Base-by-base conservation (phyloP, 192 early-diverging fungal species). In the Kickxella alabastrina region DNA sequence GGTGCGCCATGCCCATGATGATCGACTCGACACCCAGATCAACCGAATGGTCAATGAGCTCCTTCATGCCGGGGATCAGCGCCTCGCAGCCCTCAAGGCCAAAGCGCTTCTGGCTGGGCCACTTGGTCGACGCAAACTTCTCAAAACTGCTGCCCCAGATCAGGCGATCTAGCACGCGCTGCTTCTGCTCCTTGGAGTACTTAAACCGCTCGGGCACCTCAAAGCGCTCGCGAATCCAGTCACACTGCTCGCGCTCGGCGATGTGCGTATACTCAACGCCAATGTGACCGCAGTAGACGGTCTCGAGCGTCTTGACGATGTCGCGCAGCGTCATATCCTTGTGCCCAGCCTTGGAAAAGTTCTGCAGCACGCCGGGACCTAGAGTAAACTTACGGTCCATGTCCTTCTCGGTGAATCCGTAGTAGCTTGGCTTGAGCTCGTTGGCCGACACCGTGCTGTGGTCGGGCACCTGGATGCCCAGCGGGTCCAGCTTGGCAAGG, bases 211-310 rank as follows among this genome's bases (percentile, higher is more conserved):
- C 58, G 35, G 93, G 94, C 35, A 89, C 88, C 79, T 99, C 96
- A 56, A 99, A 80, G 40, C 86, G 85, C 54, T 84, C 74, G 32
- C 93, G 82, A 62, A 99, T 88, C 96, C 96, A 99, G 80, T 99
- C 92, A 78, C 93, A 97, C 68, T 90, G 87, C 26, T 75, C 83
- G 58, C 93, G 88, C 77, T 97, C 94, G 42, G 91, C 87, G 67
- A 99, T 99, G 78, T 99, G 96, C 49, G 92, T 92, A 79, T 97
- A 99, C 75, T 99, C 96, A 53, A 96, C 82, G 72, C 93, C 96
- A 34, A 97, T 85, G n/a, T 88, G 83, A 36, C 91, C 88, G 59
- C 91, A 92, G 76, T 99, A 99, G 39, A 90, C 91, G 42, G 62
- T 69, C 73, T 92, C 81, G 43, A 97, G 79, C 41, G 77, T 76